Evolutionary conservation across 1,284 basidiomycete species (phyloP), one percentile per base, ranked within the genome.

Genomic region (Marasmius fiardii): DNA sequence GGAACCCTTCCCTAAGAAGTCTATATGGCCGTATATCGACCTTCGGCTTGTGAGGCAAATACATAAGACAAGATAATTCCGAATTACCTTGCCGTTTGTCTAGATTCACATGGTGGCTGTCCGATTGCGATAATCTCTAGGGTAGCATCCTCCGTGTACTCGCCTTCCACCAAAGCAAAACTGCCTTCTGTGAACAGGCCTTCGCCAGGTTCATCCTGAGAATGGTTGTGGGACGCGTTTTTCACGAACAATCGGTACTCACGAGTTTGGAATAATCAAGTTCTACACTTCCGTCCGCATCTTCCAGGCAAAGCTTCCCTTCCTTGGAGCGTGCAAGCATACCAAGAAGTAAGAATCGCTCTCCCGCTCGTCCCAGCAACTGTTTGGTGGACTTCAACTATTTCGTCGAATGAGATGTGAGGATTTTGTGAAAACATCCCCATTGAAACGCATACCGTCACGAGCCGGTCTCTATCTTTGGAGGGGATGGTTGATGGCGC

Each of bases 171-270:
- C 8, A 99, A 81, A 1, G 95, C 93, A 71, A 98, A 90, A 58
- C 90, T 93, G 0, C 97, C 97, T 70, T 99, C 95, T 0, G 95
- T 98, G 67, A 98, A 99, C 14, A 99, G 72, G 0, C 97, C 97
- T 68, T 98, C 95, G 44, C 95, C 94, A 4, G 96, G 95, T 58
- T 86, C 83, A 58, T 93, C 91, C 94, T 95, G 60, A 33, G 50
- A 34, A 48, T 18, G 1, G 31, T 2, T n/a, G 43, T 60, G 28
- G 57, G 56, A 53, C 26, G 39, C 39, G 31, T 51, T 49, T 56
- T 43, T 55, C 45, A 52, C 52, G 39, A 24, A 51, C 43, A 26
- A 57, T 35, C 41, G 37, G 7, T 20, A 71, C 87, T 67, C 63
- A 95, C 95, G 43, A 96, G 81, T 63, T 91, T 87, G 4, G 88